Conservation (phyloP, 2,329 filamentous ascomycete genomes). For the Salinomyces thailandicus region DNA sequence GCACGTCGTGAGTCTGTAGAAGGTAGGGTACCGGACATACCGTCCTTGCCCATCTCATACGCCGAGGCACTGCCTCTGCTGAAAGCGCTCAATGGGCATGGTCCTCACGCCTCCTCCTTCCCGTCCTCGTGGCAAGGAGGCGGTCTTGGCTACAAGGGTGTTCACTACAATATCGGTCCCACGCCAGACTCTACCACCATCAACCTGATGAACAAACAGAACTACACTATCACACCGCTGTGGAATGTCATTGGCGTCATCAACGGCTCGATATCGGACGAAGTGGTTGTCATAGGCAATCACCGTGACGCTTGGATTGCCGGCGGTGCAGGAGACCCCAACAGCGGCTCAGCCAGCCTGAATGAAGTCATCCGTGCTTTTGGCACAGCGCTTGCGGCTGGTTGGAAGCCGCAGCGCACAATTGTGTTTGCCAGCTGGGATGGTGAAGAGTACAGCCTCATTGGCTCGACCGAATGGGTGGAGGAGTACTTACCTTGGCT, state of each 20-base stretch:
- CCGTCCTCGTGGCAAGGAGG: slow-evolving; percentile 56
- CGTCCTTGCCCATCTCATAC: slow-evolving; percentile 86
- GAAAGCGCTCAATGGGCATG: slow-evolving; percentile 82
- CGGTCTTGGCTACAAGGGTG: slow-evolving; percentile 67
- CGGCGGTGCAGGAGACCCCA: slow-evolving; percentile 73
- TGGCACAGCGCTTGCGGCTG: slow-evolving; percentile 57
- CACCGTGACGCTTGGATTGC: slow-evolving; percentile 85
- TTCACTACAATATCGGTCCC: slow-evolving; percentile 77
- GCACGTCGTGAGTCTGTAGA: slow-evolving; percentile 63
- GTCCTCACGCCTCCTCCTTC: slow-evolving; percentile 65
- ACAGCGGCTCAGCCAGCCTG: slow-evolving; percentile 67
- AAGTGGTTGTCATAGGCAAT: slow-evolving; percentile 84
- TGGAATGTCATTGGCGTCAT: slow-evolving; percentile 82
- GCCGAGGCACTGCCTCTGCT: slow-evolving; percentile 75
- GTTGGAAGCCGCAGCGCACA: slow-evolving; percentile 79
- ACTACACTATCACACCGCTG: slow-evolving; percentile 40
- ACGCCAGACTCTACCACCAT: slow-evolving; percentile 56
- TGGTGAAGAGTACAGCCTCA: slow-evolving; percentile 67
- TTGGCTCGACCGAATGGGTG: slow-evolving; percentile 88
- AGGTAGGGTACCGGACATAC: slow-evolving; percentile 66
- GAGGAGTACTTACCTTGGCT: slow-evolving; percentile 84
- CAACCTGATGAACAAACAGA: slow-evolving; percentile 40
- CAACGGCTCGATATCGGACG: slow-evolving; percentile 73
- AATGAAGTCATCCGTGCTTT: slow-evolving; percentile 71
- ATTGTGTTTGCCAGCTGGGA: slow-evolving; percentile 72